A percentile compares a stretch with the other conserved stretches of the same genome.
Evolutionary conservation across 1,284 basidiomycete species (phyloP).

Genomic region (Leccinum pachyderme): DNA sequence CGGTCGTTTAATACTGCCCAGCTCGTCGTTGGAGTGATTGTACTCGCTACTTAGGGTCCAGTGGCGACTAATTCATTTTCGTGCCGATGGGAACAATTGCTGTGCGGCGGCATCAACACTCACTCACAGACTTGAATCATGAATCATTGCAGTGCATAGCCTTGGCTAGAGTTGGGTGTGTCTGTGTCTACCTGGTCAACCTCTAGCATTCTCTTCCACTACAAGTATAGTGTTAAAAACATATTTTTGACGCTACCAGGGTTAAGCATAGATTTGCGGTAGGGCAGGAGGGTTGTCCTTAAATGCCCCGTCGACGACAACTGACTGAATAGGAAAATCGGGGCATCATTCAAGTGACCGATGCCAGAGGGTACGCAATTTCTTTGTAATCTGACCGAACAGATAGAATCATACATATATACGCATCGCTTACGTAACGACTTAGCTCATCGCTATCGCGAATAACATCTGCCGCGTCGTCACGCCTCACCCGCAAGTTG

Average conservation of each 20-base stretch:
- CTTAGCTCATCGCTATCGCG: too few species aligned
- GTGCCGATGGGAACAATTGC: conserved; percentile 1
- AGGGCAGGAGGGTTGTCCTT: conserved; percentile 51
- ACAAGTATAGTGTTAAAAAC: neutral
- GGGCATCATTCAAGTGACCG: conserved; percentile 70
- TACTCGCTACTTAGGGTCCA: neutral
- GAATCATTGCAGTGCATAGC: neutral
- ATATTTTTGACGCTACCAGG: conserved; percentile 42
- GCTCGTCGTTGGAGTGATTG: neutral
- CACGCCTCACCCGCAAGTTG: too few species aligned
- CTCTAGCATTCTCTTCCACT: neutral
- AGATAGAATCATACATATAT: too few species aligned
- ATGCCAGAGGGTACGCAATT: conserved; percentile 49
- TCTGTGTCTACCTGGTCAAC: neutral
- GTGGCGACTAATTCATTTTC: neutral
- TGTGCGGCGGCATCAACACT: neutral
- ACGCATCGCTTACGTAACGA: too few species aligned
- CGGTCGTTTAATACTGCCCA: neutral
- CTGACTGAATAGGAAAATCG: conserved; percentile 85
- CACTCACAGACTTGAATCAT: neutral
- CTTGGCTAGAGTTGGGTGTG: neutral
- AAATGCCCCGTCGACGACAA: conserved; percentile 69
- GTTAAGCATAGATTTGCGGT: conserved; percentile 66
- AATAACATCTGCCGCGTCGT: too few species aligned
- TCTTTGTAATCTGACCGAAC: neutral